Percentiles rank a stretch among this genome's conserved stretches.
Conservation (phyloP, 768 basidiomycete species). For the Trametes cubensis region DNA sequence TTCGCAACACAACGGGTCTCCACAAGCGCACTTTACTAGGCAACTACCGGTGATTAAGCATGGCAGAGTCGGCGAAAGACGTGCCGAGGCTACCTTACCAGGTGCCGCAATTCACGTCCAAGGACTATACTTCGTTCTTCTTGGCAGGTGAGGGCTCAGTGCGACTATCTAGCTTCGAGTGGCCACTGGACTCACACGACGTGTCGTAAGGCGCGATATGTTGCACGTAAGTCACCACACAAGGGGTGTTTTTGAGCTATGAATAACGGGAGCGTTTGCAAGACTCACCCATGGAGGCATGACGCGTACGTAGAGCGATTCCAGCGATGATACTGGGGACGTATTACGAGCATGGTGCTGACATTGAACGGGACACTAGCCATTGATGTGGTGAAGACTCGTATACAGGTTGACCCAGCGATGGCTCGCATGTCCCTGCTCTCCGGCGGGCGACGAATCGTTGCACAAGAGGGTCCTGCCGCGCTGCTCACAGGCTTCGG, state of each 20-base stretch:
- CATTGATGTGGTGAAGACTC: conserved; percentile 84
- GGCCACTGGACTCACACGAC: neutral
- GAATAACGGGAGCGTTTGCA: neutral
- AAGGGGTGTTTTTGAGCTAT: neutral
- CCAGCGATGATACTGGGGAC: too few species aligned
- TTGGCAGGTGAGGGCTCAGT: conserved; percentile 52
- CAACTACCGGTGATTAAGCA: neutral
- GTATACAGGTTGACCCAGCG: conserved; percentile 82
- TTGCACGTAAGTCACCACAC: conserved; percentile 46
- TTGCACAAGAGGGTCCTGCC: conserved; percentile 66
- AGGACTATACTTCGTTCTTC: conserved; percentile 68
- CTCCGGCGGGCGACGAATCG: conserved; percentile 66
- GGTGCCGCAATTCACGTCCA: conserved; percentile 47
- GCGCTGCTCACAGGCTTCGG: conserved; percentile 85
- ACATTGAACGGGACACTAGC: conserved; percentile 41
- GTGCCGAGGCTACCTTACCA: conserved; percentile 23
- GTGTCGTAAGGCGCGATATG: conserved; percentile 54
- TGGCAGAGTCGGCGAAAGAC: conserved; percentile 8
- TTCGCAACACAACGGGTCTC: neutral
- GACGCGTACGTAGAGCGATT: conserved; percentile 58
- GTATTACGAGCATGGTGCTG: neutral
- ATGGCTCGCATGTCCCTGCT: conserved; percentile 66
- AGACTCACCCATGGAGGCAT: conserved; percentile 81
- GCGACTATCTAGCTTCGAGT: neutral
- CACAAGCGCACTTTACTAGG: too few species aligned